Percentiles rank a stretch among this genome's conserved stretches.
These are phyloP conservation scores for Naegleria fowleri DNA, from an alignment of 208 protist genomes.

Conservation along the genomic window DNA sequence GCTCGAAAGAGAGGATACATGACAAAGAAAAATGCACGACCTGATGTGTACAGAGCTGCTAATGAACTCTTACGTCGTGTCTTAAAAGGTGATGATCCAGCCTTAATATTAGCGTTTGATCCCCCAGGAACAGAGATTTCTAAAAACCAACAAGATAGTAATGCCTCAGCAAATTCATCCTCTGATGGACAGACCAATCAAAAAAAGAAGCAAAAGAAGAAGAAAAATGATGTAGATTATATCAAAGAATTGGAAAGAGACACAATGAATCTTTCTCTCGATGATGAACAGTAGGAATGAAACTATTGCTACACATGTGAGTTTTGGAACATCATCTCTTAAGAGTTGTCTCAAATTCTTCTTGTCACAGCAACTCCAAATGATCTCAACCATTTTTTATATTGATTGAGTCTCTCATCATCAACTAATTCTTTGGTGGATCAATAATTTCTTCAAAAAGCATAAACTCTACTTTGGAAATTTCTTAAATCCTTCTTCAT, in stretches of 20 bases:
- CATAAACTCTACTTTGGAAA: too few species aligned
- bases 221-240: neutral
- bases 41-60: constrained; percentile 76
- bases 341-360: too few species aligned
- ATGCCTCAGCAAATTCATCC: neutral
- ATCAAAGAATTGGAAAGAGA: neutral
- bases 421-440: too few species aligned
- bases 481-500: neutral
- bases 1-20: constrained; percentile 71
- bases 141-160: neutral
- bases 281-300: neutral
- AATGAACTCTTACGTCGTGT: constrained; percentile 63
- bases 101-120: neutral
- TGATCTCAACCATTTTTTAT: too few species aligned
- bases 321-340: too few species aligned
- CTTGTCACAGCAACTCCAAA: too few species aligned
- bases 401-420: too few species aligned
- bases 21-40: constrained; percentile 62
- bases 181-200: neutral
- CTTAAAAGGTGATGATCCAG: neutral
- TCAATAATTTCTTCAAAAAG: too few species aligned
- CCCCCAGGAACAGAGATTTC: neutral
- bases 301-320: too few species aligned
- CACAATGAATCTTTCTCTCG: neutral
- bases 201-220: neutral